Base-by-base conservation (phyloP, 1,284 basidiomycete species). In the Xerocomus nothofagi region DNA sequence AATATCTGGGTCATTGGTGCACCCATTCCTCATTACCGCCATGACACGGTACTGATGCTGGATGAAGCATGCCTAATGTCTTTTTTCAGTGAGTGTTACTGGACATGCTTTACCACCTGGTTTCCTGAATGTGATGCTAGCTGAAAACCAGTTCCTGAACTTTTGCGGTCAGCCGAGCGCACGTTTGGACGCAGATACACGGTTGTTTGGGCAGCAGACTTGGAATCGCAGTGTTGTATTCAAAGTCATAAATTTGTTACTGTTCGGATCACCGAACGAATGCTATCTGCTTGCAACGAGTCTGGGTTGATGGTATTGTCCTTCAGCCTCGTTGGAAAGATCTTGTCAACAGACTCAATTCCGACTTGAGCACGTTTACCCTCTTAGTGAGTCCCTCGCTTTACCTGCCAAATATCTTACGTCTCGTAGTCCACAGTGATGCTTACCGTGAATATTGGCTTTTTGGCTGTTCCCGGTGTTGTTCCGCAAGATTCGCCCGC, bases 311-410 rank as follows among this genome's bases (percentile, higher is more conserved):
- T 6, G 48, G 49, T 12, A 66, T 39, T 2, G 55, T 66, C 6
- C 51, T 62, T 23, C 50, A 54, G 11, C 61, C 61, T 11, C 56
- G 53, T 1, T 65, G 63, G 61, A 59, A 59, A 11, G 51, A 64
- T 5, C 75, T 74, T 36, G 70, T 80, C 11, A 55, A 60, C 8
- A 74, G 72, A 44, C 58, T 82, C 26, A 71, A 69, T 11, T 57
- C 60, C 2, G 78, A 84, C 52, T 79, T 82, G 76, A 66, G 69
- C 40, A 74, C 78, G 34, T 74, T 74, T 48, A 71, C 76, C 23
- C 67, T 82, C 12, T 74, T 73, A 50, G 81, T 82, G 49, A 29
- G 78, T 66, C 3, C 1, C 7, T 36, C 6, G 1, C 9, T 36
- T 36, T n/a, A 0, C 7, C 1, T 27, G 6, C 4, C 1, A 1